phyloP scores from a whole-genome alignment of 73 alveolate species.

The Tetrahymena thermophila region DNA sequence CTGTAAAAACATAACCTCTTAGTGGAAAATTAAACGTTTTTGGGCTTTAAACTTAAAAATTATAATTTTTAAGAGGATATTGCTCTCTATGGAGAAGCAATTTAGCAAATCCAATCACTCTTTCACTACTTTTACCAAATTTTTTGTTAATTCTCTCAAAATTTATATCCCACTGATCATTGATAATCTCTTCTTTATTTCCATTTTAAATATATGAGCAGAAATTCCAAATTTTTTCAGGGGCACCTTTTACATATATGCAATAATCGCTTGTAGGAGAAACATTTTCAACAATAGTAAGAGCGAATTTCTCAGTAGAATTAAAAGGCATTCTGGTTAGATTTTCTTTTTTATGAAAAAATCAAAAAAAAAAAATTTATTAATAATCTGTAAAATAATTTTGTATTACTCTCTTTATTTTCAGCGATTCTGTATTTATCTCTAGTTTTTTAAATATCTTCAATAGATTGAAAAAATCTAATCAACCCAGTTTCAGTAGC shows the following conservation, averaged over 20 bases:
- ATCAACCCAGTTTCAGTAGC: constrained; percentile 14
- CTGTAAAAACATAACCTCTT: constrained; percentile 60
- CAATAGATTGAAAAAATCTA: constrained; percentile 7
- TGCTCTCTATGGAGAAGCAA: constrained; percentile 45
- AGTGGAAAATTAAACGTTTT: constrained; percentile 61
- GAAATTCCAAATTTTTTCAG: constrained; percentile 75
- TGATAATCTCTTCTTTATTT: constrained; percentile 38
- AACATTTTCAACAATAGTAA: not conserved
- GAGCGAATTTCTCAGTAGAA: constrained; percentile 4
- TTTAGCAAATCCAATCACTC: constrained; percentile 65
- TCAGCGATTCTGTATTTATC: not conserved
- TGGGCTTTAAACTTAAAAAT: constrained; percentile 48
- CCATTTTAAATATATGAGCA: constrained; percentile 49
- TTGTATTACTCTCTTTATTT: not conserved
- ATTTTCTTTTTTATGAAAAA: not conserved
- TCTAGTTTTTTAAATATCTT: not conserved
- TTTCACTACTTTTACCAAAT: constrained; percentile 61
- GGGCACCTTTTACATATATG: constrained; percentile 90
- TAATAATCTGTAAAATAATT: too few species aligned
- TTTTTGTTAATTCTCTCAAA: constrained; percentile 53
- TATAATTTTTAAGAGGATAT: constrained; percentile 11
- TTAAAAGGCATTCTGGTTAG: not conserved
- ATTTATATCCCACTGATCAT: constrained; percentile 38
- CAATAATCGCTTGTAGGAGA: constrained; percentile 31
- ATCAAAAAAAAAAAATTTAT: too few species aligned